Evolutionary conservation across 495 filamentous ascomycete genomes (phyloP), one percentile per base, ranked within the genome.

Genomic region (Penicillium verhagenii): DNA sequence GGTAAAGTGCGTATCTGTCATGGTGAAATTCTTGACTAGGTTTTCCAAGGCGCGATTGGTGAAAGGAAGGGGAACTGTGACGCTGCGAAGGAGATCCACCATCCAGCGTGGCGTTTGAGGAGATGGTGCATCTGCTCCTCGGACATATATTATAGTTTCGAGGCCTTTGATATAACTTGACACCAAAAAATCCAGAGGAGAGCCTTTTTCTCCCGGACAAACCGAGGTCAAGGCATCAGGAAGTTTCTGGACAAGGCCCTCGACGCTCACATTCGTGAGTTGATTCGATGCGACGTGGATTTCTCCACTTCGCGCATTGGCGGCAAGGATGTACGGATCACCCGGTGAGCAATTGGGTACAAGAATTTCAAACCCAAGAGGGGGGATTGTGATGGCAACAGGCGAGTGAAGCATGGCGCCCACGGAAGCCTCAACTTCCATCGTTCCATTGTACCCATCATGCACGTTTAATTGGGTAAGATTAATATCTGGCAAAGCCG

Each of bases 161-260:
- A 86, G 73, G 37, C 92, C 92, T 54, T 89, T 81, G 47, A 97
- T 84, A 67, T 94, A 98, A 52, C 82, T 83, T 14, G 81, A 83
- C 24, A 98, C 78, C 16, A 98, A 74, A n/a, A 81, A 72, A 63
- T 98, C 94, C 49, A 98, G 76, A 1, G 94, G 93, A 0, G 94
- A 97, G 11, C 81, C 84, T 16, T 84, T 72, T 8, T 83, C 83
- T 40, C 84, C 76, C 0, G 94, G 94, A 57, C 94, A 98, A 19
- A 72, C 72, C 6, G 69, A 76, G 9, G 82, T 88, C 24, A 98
- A 73, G 16, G 81, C 69, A 33, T 88, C 78, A 3, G 94, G 89
- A 10, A 98, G 72, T 40, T 84, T 75, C 21, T 73, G 76, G 43
- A 97, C 80, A 31, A 90, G 63, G 2, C 87, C 90, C 25, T 79